phyloP scores from a whole-genome alignment of 176 grass and related monocot genomes.

The Eremochloa ophiuroides region DNA sequence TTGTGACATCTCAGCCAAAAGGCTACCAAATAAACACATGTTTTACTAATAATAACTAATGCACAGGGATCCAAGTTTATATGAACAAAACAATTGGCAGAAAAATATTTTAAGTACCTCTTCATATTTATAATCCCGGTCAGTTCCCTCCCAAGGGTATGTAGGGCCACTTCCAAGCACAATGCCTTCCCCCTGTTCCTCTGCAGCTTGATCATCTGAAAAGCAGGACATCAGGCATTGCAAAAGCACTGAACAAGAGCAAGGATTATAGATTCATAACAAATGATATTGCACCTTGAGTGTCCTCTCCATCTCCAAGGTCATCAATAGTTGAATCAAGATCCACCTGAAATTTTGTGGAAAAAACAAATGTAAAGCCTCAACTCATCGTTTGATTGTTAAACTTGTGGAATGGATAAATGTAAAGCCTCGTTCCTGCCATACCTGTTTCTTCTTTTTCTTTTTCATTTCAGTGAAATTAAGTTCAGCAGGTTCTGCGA shows the following conservation, averaged over 20 bases:
- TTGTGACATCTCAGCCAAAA: background rate
- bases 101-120: conserved; percentile 35
- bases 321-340: conserved; percentile 36
- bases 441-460: conserved; percentile 74
- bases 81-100: background rate
- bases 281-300: conserved; percentile 20
- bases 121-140: conserved; percentile 62
- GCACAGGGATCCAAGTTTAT: background rate
- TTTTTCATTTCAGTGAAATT: conserved; percentile 53
- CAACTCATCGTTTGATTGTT: background rate
- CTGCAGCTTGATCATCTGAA: conserved; percentile 47
- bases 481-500: background rate
- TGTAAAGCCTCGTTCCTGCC: background rate
- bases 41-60: background rate
- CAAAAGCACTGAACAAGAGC: background rate
- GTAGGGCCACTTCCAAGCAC: conserved; percentile 33
- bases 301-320: conserved; percentile 46
- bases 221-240: background rate
- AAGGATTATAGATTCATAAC: background rate
- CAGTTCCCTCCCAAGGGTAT: conserved; percentile 69
- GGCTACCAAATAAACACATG: background rate
- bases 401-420: background rate
- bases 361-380: background rate
- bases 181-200: conserved; percentile 65
- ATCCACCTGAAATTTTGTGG: conserved; percentile 56